Percentiles rank a stretch among this genome's conserved stretches.
phyloP scores from a whole-genome alignment of 345 rosid genomes.

The Eucalyptus caleyi region DNA sequence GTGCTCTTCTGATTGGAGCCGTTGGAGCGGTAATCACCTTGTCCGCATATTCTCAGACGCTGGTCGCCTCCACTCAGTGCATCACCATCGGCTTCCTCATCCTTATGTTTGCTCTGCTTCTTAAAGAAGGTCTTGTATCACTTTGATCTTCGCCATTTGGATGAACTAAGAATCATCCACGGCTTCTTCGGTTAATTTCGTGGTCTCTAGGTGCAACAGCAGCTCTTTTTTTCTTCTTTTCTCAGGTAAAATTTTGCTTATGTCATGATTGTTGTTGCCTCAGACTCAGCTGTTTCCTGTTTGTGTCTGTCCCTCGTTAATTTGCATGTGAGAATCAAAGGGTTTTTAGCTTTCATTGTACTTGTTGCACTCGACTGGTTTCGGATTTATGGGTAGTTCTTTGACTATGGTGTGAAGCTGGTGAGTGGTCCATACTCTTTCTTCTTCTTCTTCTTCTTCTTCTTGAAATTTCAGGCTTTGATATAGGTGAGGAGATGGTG shows the following conservation, averaged over 20 bases:
- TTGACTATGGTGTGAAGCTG: not conserved
- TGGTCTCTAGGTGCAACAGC: not conserved
- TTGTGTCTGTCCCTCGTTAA: not conserved
- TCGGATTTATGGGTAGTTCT: not conserved
- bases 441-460: not conserved
- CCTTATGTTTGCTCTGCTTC: slow-evolving; percentile 64
- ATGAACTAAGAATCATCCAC: not conserved
- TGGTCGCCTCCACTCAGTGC: slow-evolving; percentile 41
- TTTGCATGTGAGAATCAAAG: not conserved
- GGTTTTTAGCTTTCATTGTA: not conserved
- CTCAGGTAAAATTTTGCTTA: not conserved
- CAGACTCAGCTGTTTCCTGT: not conserved
- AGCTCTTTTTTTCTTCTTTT: not conserved
- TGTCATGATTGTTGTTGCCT: not conserved
- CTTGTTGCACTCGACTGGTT: not conserved
- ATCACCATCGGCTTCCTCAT: slow-evolving; percentile 46
- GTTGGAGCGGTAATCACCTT: slow-evolving; percentile 66
- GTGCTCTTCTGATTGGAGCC: slow-evolving; percentile 47
- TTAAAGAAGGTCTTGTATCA: slow-evolving; percentile 64
- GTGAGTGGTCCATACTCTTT: not conserved
- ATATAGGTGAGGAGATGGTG: not conserved
- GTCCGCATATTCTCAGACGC: slow-evolving; percentile 61
- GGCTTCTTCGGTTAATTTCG: not conserved
- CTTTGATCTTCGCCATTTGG: slow-evolving; percentile 2
- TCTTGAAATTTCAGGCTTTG: not conserved